Conservation (phyloP, 306 rosid genomes). For the Macrotyloma uniflorum region DNA sequence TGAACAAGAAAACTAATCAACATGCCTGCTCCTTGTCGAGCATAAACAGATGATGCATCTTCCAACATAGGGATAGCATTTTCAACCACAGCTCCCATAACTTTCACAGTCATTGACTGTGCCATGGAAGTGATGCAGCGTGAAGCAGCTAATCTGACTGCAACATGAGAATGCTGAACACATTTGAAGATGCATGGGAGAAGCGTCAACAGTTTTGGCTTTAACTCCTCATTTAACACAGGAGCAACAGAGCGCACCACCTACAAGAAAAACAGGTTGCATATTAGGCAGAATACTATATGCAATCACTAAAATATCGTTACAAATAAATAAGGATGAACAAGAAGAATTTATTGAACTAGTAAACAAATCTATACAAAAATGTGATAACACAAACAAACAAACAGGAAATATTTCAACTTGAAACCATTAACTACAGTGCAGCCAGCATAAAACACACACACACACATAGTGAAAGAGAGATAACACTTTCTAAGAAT, state of each 20-base stretch:
- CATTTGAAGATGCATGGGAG: slow-evolving; percentile 88
- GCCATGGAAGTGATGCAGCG: slow-evolving; percentile 98
- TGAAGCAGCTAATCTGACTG: slow-evolving; percentile 95
- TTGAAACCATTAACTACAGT: neutral
- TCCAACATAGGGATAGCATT: slow-evolving; percentile 90
- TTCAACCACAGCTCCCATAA: slow-evolving; percentile 86
- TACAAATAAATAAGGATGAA: slow-evolving; percentile 11
- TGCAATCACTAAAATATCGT: neutral
- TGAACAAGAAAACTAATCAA: slow-evolving; percentile 95
- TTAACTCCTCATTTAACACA: slow-evolving; percentile 66
- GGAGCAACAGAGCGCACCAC: slow-evolving; percentile 89
- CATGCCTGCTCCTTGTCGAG: slow-evolving; percentile 98
- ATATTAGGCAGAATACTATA: slow-evolving; percentile 32
- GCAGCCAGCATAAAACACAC: neutral
- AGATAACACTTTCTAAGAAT: neutral
- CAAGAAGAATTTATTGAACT: neutral
- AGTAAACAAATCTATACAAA: neutral
- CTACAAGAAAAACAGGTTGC: slow-evolving; percentile 50
- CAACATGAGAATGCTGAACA: slow-evolving; percentile 79
- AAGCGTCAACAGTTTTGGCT: slow-evolving; percentile 83
- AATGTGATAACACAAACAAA: neutral
- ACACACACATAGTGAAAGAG: neutral
- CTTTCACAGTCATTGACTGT: slow-evolving; percentile 74
- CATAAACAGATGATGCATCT: slow-evolving; percentile 76
- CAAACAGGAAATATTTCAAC: neutral